phyloP scores from a whole-genome alignment of 1,284 basidiomycete species.

The Boletus calvinii region DNA sequence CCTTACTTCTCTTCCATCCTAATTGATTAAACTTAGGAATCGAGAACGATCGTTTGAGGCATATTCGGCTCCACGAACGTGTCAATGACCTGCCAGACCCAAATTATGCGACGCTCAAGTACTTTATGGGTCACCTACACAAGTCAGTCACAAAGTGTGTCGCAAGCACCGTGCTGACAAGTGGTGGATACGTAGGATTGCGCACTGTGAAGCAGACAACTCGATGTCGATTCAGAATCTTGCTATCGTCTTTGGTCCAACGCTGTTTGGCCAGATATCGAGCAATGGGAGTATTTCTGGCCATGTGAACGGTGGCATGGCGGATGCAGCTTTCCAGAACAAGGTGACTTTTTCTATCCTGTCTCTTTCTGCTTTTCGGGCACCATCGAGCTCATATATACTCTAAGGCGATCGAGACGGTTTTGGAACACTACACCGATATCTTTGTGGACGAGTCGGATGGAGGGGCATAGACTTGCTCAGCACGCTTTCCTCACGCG shows the following conservation, averaged over 20 bases:
- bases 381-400: slow-evolving; percentile 15
- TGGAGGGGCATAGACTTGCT: slow-evolving; percentile 24
- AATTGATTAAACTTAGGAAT: slow-evolving; percentile 56
- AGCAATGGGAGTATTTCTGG: slow-evolving; percentile 47
- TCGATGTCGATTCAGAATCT: slow-evolving; percentile 95
- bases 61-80: slow-evolving; percentile 93
- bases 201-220: slow-evolving; percentile 74
- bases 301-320: slow-evolving; percentile 45
- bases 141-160: slow-evolving; percentile 46
- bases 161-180: slow-evolving; percentile 5
- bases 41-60: slow-evolving; percentile 90
- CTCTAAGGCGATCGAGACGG: slow-evolving; percentile 72
- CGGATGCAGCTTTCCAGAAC: slow-evolving; percentile 55
- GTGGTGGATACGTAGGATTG: slow-evolving; percentile 52
- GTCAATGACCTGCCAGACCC: slow-evolving; percentile 98
- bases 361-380: background rate
- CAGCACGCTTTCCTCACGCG: background rate
- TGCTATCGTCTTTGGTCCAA: slow-evolving; percentile 97
- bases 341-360: slow-evolving; percentile 39
- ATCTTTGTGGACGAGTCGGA: slow-evolving; percentile 76
- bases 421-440: slow-evolving; percentile 76
- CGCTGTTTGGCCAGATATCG: slow-evolving; percentile 68
- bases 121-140: slow-evolving; percentile 91
- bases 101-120: slow-evolving; percentile 97
- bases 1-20: slow-evolving; percentile 7